These are phyloP conservation scores for Coprinopsis strossmayeri DNA, from an alignment of 768 basidiomycete species.

Conservation along the genomic window DNA sequence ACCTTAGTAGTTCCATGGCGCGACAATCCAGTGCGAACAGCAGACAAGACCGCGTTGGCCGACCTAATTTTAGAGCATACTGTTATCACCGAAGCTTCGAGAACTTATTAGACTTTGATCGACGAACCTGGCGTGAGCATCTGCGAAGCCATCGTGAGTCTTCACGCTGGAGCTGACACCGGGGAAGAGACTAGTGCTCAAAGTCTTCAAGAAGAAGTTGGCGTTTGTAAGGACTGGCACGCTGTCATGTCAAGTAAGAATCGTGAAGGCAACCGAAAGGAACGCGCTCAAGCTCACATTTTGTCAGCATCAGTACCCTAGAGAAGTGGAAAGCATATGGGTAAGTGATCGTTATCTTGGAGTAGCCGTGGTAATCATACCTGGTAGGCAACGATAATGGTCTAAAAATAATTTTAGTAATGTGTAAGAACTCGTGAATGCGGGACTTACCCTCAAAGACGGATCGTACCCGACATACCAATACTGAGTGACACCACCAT, in stretches of 20 bases:
- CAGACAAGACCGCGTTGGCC: conserved; percentile 29
- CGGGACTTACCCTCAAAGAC: conserved; percentile 19
- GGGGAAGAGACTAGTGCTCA: conserved; percentile 48
- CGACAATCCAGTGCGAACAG: conserved; percentile 10
- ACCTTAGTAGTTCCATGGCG: conserved; percentile 21
- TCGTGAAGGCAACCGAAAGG: neutral
- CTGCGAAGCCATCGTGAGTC: conserved; percentile 50
- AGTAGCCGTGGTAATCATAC: conserved; percentile 9
- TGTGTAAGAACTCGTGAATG: neutral
- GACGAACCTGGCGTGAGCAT: conserved; percentile 35
- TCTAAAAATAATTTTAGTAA: conserved; percentile 13
- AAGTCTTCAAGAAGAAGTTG: conserved; percentile 30
- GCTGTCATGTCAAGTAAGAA: conserved; percentile 19
- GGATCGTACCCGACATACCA: conserved; percentile 42
- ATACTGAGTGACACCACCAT: conserved; percentile 33
- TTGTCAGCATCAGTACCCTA: conserved; percentile 13
- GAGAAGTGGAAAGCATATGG: neutral
- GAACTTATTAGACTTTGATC: neutral
- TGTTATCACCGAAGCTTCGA: too few species aligned
- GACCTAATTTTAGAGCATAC: conserved; percentile 24
- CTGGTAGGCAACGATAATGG: conserved; percentile 31
- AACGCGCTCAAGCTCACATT: conserved; percentile 8
- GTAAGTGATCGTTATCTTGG: neutral
- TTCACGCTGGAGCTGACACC: conserved; percentile 36
- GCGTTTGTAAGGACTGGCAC: conserved; percentile 45